A percentile compares a stretch with the other conserved stretches of the same genome.
phyloP scores from a whole-genome alignment of 2,329 filamentous ascomycete genomes.

The Penicillium sp. region DNA sequence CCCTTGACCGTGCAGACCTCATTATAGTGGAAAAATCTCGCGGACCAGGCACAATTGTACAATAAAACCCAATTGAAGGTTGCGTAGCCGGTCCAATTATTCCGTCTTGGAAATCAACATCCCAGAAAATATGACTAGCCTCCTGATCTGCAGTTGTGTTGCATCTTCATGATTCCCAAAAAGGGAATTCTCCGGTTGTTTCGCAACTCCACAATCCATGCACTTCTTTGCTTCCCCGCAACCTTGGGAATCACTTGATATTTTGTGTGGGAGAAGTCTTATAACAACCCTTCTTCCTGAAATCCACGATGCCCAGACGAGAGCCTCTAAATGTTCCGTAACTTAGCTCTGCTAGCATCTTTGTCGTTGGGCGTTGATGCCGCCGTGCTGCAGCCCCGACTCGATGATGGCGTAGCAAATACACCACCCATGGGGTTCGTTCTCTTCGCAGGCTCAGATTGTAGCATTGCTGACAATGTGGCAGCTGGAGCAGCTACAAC shows the following conservation, averaged over 20 bases:
- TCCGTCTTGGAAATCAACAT: neutral
- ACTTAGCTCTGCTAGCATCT: neutral
- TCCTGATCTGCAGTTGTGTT: conserved; percentile 1
- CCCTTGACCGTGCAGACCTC: too few species aligned
- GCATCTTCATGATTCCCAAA: neutral
- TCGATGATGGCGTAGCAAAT: conserved; percentile 26
- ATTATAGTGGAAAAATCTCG: too few species aligned
- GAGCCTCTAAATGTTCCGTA: neutral
- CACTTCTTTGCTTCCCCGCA: neutral
- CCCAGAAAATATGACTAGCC: neutral
- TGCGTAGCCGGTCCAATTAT: neutral
- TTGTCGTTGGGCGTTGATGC: conserved; percentile 1
- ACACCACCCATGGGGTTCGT: conserved; percentile 35
- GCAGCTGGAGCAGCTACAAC: conserved; percentile 63
- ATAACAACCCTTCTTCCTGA: neutral
- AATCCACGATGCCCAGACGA: too few species aligned
- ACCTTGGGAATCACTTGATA: neutral
- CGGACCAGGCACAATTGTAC: neutral
- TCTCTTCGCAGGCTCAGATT: neutral
- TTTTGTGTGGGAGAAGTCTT: neutral
- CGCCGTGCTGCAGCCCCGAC: conserved; percentile 2
- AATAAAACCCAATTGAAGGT: neutral
- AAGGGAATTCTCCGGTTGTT: neutral
- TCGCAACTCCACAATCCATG: neutral
- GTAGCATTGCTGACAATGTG: neutral